Evolutionary conservation across 768 basidiomycete species (phyloP).

Genomic region (Termitomyces sp.): DNA sequence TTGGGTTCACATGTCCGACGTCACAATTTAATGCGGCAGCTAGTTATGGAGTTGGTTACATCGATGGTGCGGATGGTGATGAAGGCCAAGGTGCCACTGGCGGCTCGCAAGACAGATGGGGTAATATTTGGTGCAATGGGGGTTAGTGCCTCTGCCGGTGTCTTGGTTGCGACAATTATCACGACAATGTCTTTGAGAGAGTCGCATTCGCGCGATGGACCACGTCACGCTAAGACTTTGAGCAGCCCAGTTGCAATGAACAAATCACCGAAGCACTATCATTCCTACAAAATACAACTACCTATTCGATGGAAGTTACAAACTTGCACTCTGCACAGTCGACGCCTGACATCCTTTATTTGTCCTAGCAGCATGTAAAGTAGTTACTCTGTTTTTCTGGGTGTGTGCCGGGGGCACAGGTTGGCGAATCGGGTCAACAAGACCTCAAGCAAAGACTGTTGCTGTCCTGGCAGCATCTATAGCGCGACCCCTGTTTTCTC

Average conservation of each 20-base stretch:
- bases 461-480: too few relatives aligned
- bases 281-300: not conserved
- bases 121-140: slow-evolving; percentile 75
- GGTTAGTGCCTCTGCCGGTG: not conserved
- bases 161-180: not conserved
- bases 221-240: too few relatives aligned
- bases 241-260: not conserved
- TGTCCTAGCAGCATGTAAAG: not conserved
- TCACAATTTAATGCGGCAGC: slow-evolving; percentile 54
- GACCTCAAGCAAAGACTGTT: not conserved
- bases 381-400: not conserved
- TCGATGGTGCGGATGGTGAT: slow-evolving; percentile 53
- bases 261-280: not conserved
- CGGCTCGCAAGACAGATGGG: slow-evolving; percentile 59
- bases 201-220: not conserved
- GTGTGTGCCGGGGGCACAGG: not conserved
- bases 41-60: slow-evolving; percentile 76
- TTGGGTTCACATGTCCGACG: slow-evolving; percentile 69
- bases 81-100: slow-evolving; percentile 51
- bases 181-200: not conserved
- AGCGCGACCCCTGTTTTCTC: too few relatives aligned
- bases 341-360: too few relatives aligned
- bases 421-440: not conserved
- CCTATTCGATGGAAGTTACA: not conserved
- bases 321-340: not conserved